Base-by-base conservation (phyloP, 352 stramenopile genomes). In the Globisporangium alternatum region DNA sequence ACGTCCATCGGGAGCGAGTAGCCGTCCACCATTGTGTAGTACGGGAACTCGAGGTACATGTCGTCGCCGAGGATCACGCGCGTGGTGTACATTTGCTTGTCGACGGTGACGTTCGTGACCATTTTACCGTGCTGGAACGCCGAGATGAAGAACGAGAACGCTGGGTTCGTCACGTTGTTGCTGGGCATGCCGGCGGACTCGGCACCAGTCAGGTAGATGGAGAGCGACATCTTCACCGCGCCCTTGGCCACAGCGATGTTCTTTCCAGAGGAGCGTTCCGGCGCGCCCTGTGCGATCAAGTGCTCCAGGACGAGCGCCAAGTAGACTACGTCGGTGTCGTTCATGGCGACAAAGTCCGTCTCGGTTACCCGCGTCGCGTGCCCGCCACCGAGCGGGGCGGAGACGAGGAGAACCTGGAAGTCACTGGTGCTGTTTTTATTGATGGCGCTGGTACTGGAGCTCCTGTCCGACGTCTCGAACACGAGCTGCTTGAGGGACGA, bases 41-140 rank as follows among this genome's bases (percentile, higher is more conserved):
- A 33, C 25, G 63, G 41, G 19, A 67, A 64, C 15, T 48, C 52
- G 43, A 73, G 10, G 43, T 67, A 61, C 67, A 73, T 70, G 25
- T 51, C 39, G 3, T 45, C 43, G 35, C 66, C 58, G 9, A 72
- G 35, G 51, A 62, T n/a, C 5, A 69, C 25, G 3, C 30, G 21
- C 21, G 21, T 49, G 0, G 17, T 22, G 30, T 56, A 55, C 2
- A 21, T 28, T 0, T 13, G 25, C 13, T 4, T 10, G 19, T 25
- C 19, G 0, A 22, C 39, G 0, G 56, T 66, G 43, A 66, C 31
- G 53, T 60, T 63, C 0, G 44, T 44, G 35, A 72, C 28, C 22
- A 59, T 30, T 3, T 49, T 49, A 12, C 62, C 53, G 4, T 52
- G 10, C n/a, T 69, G 21, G 35, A 72, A 64, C 7, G 51, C 62